Base-by-base conservation (phyloP, 768 basidiomycete species). In the Leccinum ochraceum region DNA sequence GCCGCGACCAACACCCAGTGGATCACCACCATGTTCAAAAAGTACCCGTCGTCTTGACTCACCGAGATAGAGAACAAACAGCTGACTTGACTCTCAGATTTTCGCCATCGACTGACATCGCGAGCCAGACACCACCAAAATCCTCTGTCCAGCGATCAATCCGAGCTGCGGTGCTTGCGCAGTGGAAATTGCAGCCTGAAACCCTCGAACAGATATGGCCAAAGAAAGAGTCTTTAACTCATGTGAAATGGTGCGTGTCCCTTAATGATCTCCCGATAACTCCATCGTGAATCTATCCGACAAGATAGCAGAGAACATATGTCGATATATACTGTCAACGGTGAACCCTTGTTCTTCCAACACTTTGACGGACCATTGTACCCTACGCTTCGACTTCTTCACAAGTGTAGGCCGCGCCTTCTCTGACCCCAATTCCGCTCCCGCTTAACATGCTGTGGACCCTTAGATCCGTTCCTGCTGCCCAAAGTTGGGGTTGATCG, bases 161-260 rank as follows among this genome's bases (percentile, higher is more conserved):
- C 75, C 88, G 97, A 58, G 78, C 87, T 24, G 81, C 80, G 50
- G 78, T 97, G 34, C 80, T 97, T 53, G 83, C 88, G 20, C 94
- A 96, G 73, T 90, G 93, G 83, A 90, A 86, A 67, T 83, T 92
- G 54, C 85, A 87, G 63, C 81, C 85, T 46, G 92, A 92, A 63
- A 86, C 88, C 3, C 78, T 98, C 32, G 97, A 99, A 71, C 84
- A 84, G 67, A 84, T 99, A 55, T 99, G 97, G 97, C 94, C 95
- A 3, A 99, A 98, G 90, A 99, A 98, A 81, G 96, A 98, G 80
- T 83, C 88, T 3, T 80, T 98, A 52, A 88, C 90, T 5, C 89
- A 91, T 68, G 92, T 95, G 62, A 98, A 98, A 80, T 98, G 97
- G 96, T 71, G 26, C 57, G 66, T 66, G 36, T 56, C 62, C 44